Conservation (phyloP, 345 rosid species). For the Nephelium lappaceum region DNA sequence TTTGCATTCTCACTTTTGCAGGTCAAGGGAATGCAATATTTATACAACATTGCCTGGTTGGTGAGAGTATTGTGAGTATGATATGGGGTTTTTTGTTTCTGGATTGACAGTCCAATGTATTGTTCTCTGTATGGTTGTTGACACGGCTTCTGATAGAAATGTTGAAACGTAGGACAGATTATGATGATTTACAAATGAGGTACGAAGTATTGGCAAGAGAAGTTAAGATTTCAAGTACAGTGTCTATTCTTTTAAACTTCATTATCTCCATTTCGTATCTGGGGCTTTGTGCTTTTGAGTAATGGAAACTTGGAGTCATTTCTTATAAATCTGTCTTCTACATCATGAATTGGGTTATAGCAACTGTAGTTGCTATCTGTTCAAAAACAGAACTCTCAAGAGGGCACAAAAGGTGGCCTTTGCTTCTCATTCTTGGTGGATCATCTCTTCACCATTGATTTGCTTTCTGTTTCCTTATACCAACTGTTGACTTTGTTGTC, state of each 20-base stretch:
- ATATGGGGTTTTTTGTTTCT: not conserved
- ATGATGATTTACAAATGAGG: not conserved
- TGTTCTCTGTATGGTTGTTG: conserved; percentile 27
- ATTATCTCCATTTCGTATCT: conserved; percentile 33
- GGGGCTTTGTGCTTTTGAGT: conserved; percentile 39
- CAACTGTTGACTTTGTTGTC: conserved; percentile 41
- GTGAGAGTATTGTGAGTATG: not conserved
- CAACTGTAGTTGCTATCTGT: conserved; percentile 32
- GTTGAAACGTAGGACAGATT: conserved; percentile 27
- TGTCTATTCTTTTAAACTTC: conserved; percentile 31
- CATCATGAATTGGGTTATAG: conserved; percentile 45
- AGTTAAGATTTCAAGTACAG: not conserved
- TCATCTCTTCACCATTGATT: conserved; percentile 30
- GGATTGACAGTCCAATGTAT: conserved; percentile 27
- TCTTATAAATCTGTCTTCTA: conserved; percentile 23
- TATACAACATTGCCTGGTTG: not conserved
- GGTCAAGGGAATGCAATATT: conserved; percentile 5
- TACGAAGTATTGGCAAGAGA: not conserved
- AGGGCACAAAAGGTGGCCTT: conserved; percentile 37
- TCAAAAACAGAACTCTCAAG: conserved; percentile 24
- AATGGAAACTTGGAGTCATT: conserved; percentile 24
- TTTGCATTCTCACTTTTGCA: not conserved
- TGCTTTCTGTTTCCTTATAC: conserved; percentile 31
- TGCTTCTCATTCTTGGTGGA: conserved; percentile 60
- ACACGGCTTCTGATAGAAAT: conserved; percentile 30